These are phyloP conservation scores for Scheffersomyces spartinae DNA, from an alignment of 805 yeast species.

Conservation along the genomic window DNA sequence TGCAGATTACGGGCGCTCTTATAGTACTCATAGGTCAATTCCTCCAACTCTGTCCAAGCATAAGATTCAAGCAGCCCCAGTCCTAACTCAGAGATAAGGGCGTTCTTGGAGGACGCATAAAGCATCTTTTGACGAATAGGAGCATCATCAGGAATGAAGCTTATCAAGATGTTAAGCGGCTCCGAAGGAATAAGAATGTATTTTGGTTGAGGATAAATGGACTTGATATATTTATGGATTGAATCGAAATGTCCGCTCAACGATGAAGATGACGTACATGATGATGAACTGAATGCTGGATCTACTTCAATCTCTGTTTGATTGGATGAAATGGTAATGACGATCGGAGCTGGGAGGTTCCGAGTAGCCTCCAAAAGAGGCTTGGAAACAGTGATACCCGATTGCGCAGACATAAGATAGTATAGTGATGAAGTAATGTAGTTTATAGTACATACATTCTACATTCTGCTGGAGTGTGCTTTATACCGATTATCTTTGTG, in stretches of 20 bases:
- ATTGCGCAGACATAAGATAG: constrained; percentile 37
- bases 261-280: constrained; percentile 11
- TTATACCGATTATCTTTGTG: too few species aligned
- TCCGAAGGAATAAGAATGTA: constrained; percentile 16
- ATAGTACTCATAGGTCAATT: constrained; percentile 41
- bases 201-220: constrained; percentile 23
- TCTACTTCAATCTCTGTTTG: constrained; percentile 23
- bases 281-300: constrained; percentile 7
- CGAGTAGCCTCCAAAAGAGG: constrained; percentile 19
- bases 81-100: constrained; percentile 67
- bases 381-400: constrained; percentile 27
- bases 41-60: constrained; percentile 46
- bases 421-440: too few species aligned
- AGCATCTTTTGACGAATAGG: constrained; percentile 81
- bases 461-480: too few species aligned
- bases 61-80: constrained; percentile 38
- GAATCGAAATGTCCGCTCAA: too few species aligned
- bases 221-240: constrained; percentile 11
- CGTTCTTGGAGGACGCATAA: constrained; percentile 81
- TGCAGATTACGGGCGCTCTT: constrained; percentile 5
- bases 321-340: constrained; percentile 21
- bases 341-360: constrained; percentile 10
- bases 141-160: constrained; percentile 81
- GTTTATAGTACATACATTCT: too few species aligned
- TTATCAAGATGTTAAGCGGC: constrained; percentile 44